phyloP scores from a whole-genome alignment of 257 asterid species.

The Nicotiana noctiflora region DNA sequence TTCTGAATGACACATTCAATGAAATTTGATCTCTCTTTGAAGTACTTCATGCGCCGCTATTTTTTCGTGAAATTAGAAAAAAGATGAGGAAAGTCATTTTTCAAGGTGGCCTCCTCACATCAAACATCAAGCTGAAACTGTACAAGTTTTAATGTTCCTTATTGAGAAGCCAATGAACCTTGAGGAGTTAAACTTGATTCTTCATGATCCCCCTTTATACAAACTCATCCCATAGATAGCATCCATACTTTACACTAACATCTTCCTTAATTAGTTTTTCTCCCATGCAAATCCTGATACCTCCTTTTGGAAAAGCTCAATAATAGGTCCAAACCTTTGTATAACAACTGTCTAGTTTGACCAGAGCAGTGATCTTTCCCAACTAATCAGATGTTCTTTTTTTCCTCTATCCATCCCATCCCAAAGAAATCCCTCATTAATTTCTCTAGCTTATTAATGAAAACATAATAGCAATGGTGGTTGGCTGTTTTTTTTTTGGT shows the following conservation, averaged over 20 bases:
- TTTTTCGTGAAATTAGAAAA: background rate
- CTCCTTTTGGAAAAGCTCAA: background rate
- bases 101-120: background rate
- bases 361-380: background rate
- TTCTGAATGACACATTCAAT: background rate
- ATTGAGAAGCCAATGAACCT: slow-evolving; percentile 3
- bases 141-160: background rate
- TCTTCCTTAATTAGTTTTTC: background rate
- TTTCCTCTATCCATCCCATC: background rate
- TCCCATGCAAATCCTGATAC: background rate
- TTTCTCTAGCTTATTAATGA: background rate
- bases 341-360: background rate
- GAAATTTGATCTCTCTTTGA: background rate
- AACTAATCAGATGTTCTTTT: background rate
- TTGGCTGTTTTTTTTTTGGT: no score
- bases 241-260: background rate
- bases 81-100: background rate
- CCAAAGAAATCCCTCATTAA: background rate
- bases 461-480: background rate
- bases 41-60: background rate
- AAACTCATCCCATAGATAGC: background rate
- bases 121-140: background rate
- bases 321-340: background rate
- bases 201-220: background rate
- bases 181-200: background rate